These are phyloP conservation scores for Hortaea werneckii DNA, from an alignment of 2,329 filamentous ascomycete genomes.

Conservation along the genomic window DNA sequence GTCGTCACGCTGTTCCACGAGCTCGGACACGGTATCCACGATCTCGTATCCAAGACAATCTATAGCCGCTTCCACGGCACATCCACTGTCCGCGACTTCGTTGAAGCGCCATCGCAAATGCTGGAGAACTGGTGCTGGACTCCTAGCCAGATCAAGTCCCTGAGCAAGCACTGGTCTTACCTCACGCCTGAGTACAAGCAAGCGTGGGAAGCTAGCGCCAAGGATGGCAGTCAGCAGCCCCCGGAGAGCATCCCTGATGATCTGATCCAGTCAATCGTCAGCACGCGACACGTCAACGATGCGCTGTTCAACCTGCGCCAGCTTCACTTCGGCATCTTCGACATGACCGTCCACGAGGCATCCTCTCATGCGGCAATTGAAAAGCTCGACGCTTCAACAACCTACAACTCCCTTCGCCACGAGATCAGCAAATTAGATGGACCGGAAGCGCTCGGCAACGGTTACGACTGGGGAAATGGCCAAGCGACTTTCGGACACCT, in stretches of 20 bases:
- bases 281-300: slow-evolving; percentile 71
- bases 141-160: slow-evolving; percentile 40
- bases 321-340: slow-evolving; percentile 71
- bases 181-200: slow-evolving; percentile 36
- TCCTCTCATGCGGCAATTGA: slow-evolving; percentile 59
- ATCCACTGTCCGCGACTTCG: slow-evolving; percentile 40
- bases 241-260: slow-evolving; percentile 62
- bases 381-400: slow-evolving; percentile 51
- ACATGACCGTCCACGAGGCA: slow-evolving; percentile 71
- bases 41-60: slow-evolving; percentile 39
- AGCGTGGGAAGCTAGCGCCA: slow-evolving; percentile 31
- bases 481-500: slow-evolving; percentile 74
- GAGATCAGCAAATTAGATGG: slow-evolving; percentile 66
- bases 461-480: slow-evolving; percentile 57
- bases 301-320: slow-evolving; percentile 70
- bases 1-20: slow-evolving; percentile 73
- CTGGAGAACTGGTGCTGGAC: slow-evolving; percentile 49
- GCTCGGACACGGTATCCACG: slow-evolving; percentile 43
- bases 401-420: slow-evolving; percentile 63
- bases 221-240: slow-evolving; percentile 35
- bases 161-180: slow-evolving; percentile 62
- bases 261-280: slow-evolving; percentile 62
- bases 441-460: slow-evolving; percentile 54
- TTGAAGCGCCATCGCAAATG: slow-evolving; percentile 44
- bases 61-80: slow-evolving; percentile 45